These are phyloP conservation scores for Boletus eberwhitei DNA, from an alignment of 768 basidiomycete species.

Conservation along the genomic window DNA sequence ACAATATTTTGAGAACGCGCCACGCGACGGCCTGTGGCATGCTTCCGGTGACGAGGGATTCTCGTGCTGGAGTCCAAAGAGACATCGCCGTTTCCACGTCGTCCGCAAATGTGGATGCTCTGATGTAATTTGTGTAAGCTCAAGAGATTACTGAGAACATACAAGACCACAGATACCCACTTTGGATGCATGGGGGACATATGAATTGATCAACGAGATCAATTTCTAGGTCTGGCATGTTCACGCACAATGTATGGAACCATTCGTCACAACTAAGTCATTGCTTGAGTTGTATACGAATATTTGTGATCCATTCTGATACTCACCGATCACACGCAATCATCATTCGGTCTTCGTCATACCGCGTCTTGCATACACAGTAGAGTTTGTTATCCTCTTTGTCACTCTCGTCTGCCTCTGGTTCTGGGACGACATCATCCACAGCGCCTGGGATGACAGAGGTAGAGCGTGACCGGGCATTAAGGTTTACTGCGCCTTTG, in stretches of 20 bases:
- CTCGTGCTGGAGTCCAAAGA: conserved; percentile 63
- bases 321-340: conserved; percentile 89
- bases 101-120: conserved; percentile 62
- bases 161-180: conserved; percentile 43
- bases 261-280: conserved; percentile 81
- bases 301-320: neutral
- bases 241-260: conserved; percentile 87
- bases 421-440: conserved; percentile 44
- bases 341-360: conserved; percentile 87
- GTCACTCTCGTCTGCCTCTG: conserved; percentile 43
- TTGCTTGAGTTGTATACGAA: neutral
- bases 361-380: conserved; percentile 83
- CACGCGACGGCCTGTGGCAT: conserved; percentile 79
- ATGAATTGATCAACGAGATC: conserved; percentile 92
- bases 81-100: conserved; percentile 78
- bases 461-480: conserved; percentile 62
- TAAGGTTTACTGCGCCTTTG: conserved; percentile 25
- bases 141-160: neutral
- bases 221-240: conserved; percentile 75
- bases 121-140: conserved; percentile 26
- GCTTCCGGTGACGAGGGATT: conserved; percentile 60
- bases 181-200: conserved; percentile 74
- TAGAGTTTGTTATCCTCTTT: conserved; percentile 62
- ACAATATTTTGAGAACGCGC: conserved; percentile 87
- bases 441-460: conserved; percentile 60